Conservation (phyloP, 2,329 filamentous ascomycete genomes). For the Exophiala dermatitidis region DNA sequence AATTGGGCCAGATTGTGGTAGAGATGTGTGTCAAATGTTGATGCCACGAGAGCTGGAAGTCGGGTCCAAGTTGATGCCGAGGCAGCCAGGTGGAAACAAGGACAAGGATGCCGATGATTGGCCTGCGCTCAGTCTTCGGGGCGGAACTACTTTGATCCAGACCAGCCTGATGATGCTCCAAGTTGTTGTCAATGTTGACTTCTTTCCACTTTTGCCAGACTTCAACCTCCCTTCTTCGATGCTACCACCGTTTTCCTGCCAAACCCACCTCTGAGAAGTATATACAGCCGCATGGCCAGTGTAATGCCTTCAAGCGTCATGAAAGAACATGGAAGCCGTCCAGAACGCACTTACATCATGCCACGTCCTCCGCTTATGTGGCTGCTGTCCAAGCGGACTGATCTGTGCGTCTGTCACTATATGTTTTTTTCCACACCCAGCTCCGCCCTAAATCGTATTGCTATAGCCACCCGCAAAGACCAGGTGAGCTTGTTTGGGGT, state of each 20-base stretch:
- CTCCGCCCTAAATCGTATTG: slow-evolving; percentile 1
- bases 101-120: not conserved
- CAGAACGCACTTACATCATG: not conserved
- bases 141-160: not conserved
- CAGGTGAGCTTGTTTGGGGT: slow-evolving; percentile 2
- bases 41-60: too few relatives aligned
- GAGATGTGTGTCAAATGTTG: too few relatives aligned
- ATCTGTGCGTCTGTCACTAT: slow-evolving; percentile 8
- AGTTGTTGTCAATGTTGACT: not conserved
- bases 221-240: not conserved
- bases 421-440: not conserved
- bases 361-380: not conserved
- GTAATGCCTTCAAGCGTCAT: too few relatives aligned
- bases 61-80: not conserved
- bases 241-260: not conserved
- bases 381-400: not conserved
- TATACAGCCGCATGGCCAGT: too few relatives aligned
- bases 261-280: too few relatives aligned
- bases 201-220: not conserved
- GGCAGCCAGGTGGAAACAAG: not conserved
- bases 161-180: not conserved
- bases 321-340: too few relatives aligned
- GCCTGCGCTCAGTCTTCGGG: slow-evolving; percentile 1
- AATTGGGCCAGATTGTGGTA: too few relatives aligned
- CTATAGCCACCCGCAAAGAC: slow-evolving; percentile 11